phyloP scores from a whole-genome alignment of 2,329 filamentous ascomycete species.

The Blumeria graminis region DNA sequence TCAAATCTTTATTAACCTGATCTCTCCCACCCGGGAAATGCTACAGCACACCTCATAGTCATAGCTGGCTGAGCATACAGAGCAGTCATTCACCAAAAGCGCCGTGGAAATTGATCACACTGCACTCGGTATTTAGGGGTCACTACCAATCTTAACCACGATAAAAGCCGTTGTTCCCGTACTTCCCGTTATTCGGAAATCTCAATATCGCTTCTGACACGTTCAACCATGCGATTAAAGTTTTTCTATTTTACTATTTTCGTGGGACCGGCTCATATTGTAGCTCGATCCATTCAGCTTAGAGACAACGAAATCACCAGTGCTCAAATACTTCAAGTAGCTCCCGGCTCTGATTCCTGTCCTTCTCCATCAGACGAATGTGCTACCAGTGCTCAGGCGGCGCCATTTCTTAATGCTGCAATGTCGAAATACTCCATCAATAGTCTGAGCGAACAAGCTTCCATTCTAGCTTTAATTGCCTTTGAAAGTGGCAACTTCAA shows the following conservation, averaged over 20 bases:
- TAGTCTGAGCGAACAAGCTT: constrained; percentile 29
- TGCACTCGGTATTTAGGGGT: too few relatives aligned
- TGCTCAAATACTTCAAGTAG: constrained; percentile 17
- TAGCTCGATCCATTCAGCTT: background rate
- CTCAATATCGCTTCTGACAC: too few relatives aligned
- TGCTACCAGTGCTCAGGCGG: constrained; percentile 25
- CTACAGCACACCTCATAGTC: too few relatives aligned
- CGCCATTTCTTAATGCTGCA: constrained; percentile 22
- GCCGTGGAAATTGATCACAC: too few relatives aligned
- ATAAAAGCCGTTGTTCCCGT: too few relatives aligned
- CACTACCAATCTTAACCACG: too few relatives aligned
- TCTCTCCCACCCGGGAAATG: too few relatives aligned
- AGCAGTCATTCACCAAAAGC: too few relatives aligned
- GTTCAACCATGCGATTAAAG: too few relatives aligned
- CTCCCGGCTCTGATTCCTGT: constrained; percentile 24
- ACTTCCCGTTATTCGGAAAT: too few relatives aligned
- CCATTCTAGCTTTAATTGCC: constrained; percentile 33
- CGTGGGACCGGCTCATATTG: background rate
- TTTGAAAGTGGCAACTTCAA: constrained; percentile 37
- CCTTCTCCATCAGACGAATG: constrained; percentile 24
- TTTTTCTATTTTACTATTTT: background rate
- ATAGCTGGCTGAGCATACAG: too few relatives aligned
- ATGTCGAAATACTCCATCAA: constrained; percentile 30
- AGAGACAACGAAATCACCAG: background rate
- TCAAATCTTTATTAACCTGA: too few relatives aligned